Percentiles rank a stretch among this genome's conserved stretches.
These are phyloP conservation scores for Ulota crispa DNA, from an alignment of 225 moss, liverwort and hornwort species.

Conservation along the genomic window DNA sequence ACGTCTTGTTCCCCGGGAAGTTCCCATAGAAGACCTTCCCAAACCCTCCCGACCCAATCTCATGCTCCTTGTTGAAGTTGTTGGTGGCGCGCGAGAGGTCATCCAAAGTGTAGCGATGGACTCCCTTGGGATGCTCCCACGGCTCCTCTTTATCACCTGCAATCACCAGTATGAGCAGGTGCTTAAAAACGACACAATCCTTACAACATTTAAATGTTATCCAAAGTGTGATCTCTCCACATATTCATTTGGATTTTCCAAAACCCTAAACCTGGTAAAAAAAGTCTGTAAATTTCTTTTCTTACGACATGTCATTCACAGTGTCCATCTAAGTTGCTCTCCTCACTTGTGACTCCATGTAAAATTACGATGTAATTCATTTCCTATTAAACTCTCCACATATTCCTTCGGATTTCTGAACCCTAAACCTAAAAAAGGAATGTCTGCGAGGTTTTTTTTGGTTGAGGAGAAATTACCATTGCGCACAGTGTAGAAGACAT, in stretches of 20 bases:
- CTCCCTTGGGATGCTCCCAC: conserved; percentile 64
- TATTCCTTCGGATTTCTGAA: not conserved
- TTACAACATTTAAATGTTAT: not conserved
- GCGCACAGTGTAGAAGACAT: conserved; percentile 18
- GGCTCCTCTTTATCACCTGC: conserved; percentile 20
- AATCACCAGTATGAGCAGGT: not conserved
- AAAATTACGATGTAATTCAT: not conserved
- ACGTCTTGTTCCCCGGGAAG: conserved; percentile 41
- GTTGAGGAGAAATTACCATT: conserved; percentile 15
- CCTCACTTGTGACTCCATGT: not conserved
- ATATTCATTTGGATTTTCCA: too few relatives aligned
- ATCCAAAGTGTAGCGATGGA: conserved; percentile 46
- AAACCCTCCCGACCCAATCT: conserved; percentile 65
- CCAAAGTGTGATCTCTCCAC: not conserved
- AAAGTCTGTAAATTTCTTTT: not conserved
- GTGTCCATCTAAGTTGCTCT: not conserved
- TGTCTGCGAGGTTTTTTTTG: not conserved
- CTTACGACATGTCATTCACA: not conserved
- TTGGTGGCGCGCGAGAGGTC: conserved; percentile 53
- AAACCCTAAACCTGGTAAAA: too few relatives aligned
- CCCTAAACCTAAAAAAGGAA: not conserved
- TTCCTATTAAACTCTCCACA: too few relatives aligned
- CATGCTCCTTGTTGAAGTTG: conserved; percentile 50
- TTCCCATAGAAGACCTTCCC: conserved; percentile 66
- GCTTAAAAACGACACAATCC: not conserved